Evolutionary conservation across 192 early-diverging fungal species (phyloP).

Genomic region (Gigaspora rosea): DNA sequence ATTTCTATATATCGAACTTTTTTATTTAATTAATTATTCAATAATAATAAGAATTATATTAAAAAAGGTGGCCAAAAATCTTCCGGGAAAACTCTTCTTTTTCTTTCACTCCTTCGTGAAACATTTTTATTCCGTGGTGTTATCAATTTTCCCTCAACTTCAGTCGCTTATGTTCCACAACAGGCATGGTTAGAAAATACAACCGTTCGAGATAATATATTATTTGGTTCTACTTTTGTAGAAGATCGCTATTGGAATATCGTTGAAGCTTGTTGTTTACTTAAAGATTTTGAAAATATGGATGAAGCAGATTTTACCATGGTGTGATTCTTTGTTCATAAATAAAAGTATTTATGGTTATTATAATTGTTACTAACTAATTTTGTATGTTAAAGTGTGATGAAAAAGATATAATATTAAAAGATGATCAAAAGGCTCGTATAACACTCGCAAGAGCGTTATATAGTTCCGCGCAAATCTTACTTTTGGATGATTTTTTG

Average conservation of each 20-base stretch:
- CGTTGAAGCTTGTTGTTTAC: slow-evolving; percentile 61
- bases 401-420: slow-evolving; percentile 84
- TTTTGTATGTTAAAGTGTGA: slow-evolving; percentile 44
- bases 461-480: slow-evolving; percentile 65
- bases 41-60: background rate
- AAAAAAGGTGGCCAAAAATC: slow-evolving; percentile 73
- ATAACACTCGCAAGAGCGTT: slow-evolving; percentile 86
- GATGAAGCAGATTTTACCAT: slow-evolving; percentile 60
- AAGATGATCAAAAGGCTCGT: slow-evolving; percentile 88
- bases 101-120: slow-evolving; percentile 77
- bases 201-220: slow-evolving; percentile 73
- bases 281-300: slow-evolving; percentile 58
- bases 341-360: background rate
- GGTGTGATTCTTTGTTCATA: slow-evolving; percentile 34
- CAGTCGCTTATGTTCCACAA: slow-evolving; percentile 79
- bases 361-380: background rate
- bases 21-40: background rate
- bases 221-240: slow-evolving; percentile 62
- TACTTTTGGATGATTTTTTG: slow-evolving; percentile 86
- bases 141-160: slow-evolving; percentile 43
- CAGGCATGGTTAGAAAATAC: slow-evolving; percentile 65
- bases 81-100: slow-evolving; percentile 81
- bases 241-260: slow-evolving; percentile 55
- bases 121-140: slow-evolving; percentile 44
- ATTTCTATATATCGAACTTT: background rate